Base-by-base conservation (phyloP, 495 filamentous ascomycete genomes). In the Chlorociboria aeruginascens region DNA sequence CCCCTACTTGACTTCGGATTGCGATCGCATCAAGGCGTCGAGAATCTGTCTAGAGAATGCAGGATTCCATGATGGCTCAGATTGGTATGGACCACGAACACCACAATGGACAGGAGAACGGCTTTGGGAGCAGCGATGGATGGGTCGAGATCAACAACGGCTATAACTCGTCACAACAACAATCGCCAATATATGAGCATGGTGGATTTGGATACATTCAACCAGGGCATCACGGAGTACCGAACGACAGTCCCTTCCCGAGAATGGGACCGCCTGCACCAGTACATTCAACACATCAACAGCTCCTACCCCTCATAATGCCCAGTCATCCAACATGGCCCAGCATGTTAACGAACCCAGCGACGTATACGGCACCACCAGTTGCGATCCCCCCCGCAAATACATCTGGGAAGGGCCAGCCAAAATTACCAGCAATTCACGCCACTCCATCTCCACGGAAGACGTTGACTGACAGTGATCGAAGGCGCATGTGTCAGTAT, bases 401-500 rank as follows among this genome's bases (percentile, higher is more conserved):
- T 29, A 67, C 73, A 30, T 67, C 70, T 25, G 38, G 47, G 46
- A 38, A 52, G 44, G 37, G 45, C 34, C 6, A 25, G 20, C 71
- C 73, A 6, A 68, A 63, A 35, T 45, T 68, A 54, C 65, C 66
- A 10, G 61, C 68, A 30, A 67, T 67, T 53, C 69, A 73, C 48
- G 66, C 65, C 6, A 67, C 66, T 20, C 63, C 59, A 44, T 55
- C 66, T 16, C 65, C 65, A 17, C 74, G 92, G 56, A 86, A 85
- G 64, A 97, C 93, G 0, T 72, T 99, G 54, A 97, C 92, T 17
- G 90, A 97, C 64, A 80, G 85, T 30, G 89, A 96, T 60, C 79
- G 92, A 43, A 78, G 89, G 47, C 77, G 78, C 43, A 99, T 99
- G 89, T 97, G 92, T 63, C 73, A 87, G 57, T 99, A 94, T 65